Conservation (phyloP, 139 green algal genomes). For the Marvania coccoides region DNA sequence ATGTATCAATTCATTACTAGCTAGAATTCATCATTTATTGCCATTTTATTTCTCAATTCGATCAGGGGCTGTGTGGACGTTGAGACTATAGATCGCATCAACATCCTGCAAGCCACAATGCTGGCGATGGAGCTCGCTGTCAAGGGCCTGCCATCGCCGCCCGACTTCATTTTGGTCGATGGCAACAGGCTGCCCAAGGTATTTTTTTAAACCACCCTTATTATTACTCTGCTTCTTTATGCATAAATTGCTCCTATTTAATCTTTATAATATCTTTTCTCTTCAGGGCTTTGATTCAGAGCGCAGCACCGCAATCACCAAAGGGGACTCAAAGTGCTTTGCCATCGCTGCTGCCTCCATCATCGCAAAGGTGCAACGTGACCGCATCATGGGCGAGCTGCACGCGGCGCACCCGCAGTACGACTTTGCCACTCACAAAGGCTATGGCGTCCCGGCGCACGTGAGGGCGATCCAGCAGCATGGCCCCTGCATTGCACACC, state of each 20-base stretch:
- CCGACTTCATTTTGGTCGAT: slow-evolving; percentile 68
- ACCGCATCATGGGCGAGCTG: slow-evolving; percentile 78
- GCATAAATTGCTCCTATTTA: background rate
- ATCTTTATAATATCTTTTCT: no score
- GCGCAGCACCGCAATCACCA: slow-evolving; percentile 46
- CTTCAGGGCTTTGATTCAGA: slow-evolving; percentile 16
- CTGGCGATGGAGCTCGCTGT: slow-evolving; percentile 61
- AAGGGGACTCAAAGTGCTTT: slow-evolving; percentile 65
- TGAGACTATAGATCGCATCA: slow-evolving; percentile 75
- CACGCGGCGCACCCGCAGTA: slow-evolving; percentile 66
- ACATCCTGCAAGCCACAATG: slow-evolving; percentile 82
- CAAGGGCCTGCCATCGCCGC: slow-evolving; percentile 13
- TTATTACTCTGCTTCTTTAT: no score
- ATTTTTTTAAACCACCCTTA: background rate
- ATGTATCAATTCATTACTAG: background rate
- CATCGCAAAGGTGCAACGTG: slow-evolving; percentile 88
- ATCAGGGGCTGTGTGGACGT: slow-evolving; percentile 60
- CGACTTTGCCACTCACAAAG: slow-evolving; percentile 52
- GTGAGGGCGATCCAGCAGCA: slow-evolving; percentile 58
- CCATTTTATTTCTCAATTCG: background rate
- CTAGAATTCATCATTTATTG: background rate
- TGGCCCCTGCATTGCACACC: slow-evolving; percentile 69
- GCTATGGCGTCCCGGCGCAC: slow-evolving; percentile 71
- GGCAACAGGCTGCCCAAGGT: slow-evolving; percentile 56
- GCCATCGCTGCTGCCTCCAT: slow-evolving; percentile 86